Evolutionary conservation across 2,329 filamentous ascomycete genomes (phyloP).

Genomic region (Neonectria faginata): DNA sequence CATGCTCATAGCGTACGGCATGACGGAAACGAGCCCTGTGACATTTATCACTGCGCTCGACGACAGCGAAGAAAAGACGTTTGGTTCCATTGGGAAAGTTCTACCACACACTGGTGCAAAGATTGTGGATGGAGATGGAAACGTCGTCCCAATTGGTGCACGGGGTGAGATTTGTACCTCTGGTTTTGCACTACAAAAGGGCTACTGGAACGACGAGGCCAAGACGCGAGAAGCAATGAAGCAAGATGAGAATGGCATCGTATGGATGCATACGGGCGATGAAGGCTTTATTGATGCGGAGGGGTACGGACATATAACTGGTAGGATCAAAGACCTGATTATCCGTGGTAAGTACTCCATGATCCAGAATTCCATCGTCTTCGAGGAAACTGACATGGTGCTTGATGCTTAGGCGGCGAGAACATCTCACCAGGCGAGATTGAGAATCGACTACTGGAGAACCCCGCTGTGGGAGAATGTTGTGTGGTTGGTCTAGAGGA

Average conservation of each 20-base stretch:
- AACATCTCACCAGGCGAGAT: conserved; percentile 26
- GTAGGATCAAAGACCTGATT: conserved; percentile 77
- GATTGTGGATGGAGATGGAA: conserved; percentile 67
- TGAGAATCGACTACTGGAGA: conserved; percentile 11
- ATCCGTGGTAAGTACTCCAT: conserved; percentile 64
- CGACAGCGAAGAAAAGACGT: conserved; percentile 66
- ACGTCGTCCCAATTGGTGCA: conserved; percentile 64
- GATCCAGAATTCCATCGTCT: neutral
- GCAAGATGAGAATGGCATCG: conserved; percentile 54
- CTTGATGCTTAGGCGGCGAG: conserved; percentile 13
- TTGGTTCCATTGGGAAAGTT: conserved; percentile 71
- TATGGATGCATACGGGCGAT: conserved; percentile 67
- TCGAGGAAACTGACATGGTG: neutral
- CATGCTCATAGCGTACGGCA: conserved; percentile 21
- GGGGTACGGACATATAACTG: conserved; percentile 67
- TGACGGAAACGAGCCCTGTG: conserved; percentile 30
- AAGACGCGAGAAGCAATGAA: conserved; percentile 46
- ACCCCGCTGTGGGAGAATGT: conserved; percentile 4
- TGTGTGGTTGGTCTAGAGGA: conserved; percentile 24
- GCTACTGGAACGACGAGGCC: conserved; percentile 70
- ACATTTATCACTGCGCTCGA: conserved; percentile 24
- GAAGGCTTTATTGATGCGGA: conserved; percentile 62
- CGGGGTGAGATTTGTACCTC: conserved; percentile 73
- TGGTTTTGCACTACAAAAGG: conserved; percentile 69
- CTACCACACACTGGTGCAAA: conserved; percentile 73